Percentiles rank a stretch among this genome's conserved stretches.
phyloP scores from a whole-genome alignment of 2,329 filamentous ascomycete genomes.

The Orbilia brochopaga region DNA sequence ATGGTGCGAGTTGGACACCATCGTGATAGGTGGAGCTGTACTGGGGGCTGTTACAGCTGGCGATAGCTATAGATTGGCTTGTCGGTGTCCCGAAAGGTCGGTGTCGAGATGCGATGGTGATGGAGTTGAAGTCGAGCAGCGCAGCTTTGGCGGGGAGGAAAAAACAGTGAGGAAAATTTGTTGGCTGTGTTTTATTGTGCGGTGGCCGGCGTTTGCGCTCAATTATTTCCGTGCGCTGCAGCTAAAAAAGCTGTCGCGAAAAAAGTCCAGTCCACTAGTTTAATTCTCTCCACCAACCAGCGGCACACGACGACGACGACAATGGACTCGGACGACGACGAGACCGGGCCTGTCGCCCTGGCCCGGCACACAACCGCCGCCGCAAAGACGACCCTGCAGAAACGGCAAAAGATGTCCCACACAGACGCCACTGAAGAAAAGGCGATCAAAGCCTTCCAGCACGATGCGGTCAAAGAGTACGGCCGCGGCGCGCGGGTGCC shows the following conservation, averaged over 20 bases:
- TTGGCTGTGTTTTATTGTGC: slow-evolving; percentile 51
- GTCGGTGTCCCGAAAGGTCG: slow-evolving; percentile 7
- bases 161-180: slow-evolving; percentile 45
- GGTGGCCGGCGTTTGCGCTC: slow-evolving; percentile 1
- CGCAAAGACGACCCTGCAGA: slow-evolving; percentile 59
- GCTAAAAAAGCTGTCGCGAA: slow-evolving; percentile 43
- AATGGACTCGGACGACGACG: slow-evolving; percentile 47
- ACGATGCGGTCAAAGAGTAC: slow-evolving; percentile 63
- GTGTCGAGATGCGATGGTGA: background rate
- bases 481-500: slow-evolving; percentile 80
- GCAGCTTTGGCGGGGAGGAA: slow-evolving; percentile 14
- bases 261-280: slow-evolving; percentile 31
- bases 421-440: slow-evolving; percentile 52
- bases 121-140: background rate
- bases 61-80: background rate
- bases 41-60: background rate
- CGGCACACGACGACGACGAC: slow-evolving; percentile 4
- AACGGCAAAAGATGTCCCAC: slow-evolving; percentile 13
- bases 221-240: slow-evolving; percentile 49
- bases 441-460: slow-evolving; percentile 59
- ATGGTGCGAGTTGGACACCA: slow-evolving; percentile 66
- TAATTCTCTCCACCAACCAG: slow-evolving; percentile 8
- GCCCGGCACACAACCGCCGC: slow-evolving; percentile 54
- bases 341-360: slow-evolving; percentile 21
- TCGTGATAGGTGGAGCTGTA: slow-evolving; percentile 4